A percentile compares a stretch with the other conserved stretches of the same genome.
These are phyloP conservation scores for Phaseolus coccineus DNA, from an alignment of 331 rosid species.

Conservation along the genomic window DNA sequence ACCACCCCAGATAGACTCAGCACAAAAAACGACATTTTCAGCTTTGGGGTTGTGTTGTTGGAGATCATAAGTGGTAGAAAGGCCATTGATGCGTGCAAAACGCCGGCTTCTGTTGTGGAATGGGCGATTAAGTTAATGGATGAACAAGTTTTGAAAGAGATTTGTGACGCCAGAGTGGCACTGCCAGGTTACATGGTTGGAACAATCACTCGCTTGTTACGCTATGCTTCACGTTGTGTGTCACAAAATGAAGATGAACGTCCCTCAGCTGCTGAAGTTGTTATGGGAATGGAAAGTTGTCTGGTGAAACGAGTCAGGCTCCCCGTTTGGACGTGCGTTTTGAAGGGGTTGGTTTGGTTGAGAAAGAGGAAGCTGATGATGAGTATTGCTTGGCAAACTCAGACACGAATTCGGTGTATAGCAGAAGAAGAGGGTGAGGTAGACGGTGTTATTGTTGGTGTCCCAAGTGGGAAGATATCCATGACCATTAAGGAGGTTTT, in stretches of 20 bases:
- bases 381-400: neutral
- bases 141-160: neutral
- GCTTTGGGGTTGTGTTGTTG: constrained; percentile 67
- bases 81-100: constrained; percentile 54
- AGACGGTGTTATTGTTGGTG: neutral
- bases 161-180: constrained; percentile 45
- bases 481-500: constrained; percentile 44
- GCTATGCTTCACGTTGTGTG: constrained; percentile 57
- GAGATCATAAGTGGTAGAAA: constrained; percentile 61
- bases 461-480: constrained; percentile 18
- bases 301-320: constrained; percentile 37
- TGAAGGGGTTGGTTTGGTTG: neutral
- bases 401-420: neutral
- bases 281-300: constrained; percentile 47
- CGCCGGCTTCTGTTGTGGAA: constrained; percentile 54
- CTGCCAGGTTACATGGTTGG: constrained; percentile 38
- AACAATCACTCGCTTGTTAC: constrained; percentile 18
- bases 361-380: constrained; percentile 20
- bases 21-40: constrained; percentile 62
- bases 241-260: constrained; percentile 48
- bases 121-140: constrained; percentile 62
- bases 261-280: constrained; percentile 56
- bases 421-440: neutral
- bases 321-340: constrained; percentile 47
- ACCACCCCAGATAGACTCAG: constrained; percentile 58